phyloP scores from a whole-genome alignment of 2,329 filamentous ascomycete species.

The Xylaria sp. region DNA sequence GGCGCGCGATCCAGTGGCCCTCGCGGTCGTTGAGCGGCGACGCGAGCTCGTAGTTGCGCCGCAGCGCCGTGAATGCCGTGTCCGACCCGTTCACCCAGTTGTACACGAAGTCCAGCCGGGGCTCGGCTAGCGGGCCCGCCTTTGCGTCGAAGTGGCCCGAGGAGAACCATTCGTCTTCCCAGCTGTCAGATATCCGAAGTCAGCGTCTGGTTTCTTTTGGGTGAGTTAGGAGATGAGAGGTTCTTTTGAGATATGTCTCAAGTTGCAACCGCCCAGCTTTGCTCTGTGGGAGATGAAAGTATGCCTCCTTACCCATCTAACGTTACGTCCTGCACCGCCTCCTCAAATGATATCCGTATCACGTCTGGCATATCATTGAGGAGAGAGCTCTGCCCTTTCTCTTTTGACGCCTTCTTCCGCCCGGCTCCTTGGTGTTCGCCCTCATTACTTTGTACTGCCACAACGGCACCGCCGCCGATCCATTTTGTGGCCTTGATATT shows the following conservation, averaged over 20 bases:
- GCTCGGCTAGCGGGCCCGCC: conserved; percentile 38
- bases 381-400: conserved; percentile 17
- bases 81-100: conserved; percentile 50
- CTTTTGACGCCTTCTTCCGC: background rate
- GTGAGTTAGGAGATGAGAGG: background rate
- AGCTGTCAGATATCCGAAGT: background rate
- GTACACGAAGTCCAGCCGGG: conserved; percentile 48
- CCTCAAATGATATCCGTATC: conserved; percentile 44
- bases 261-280: background rate
- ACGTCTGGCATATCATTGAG: conserved; percentile 40
- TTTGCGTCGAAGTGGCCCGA: conserved; percentile 38
- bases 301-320: conserved; percentile 36
- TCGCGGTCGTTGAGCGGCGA: conserved; percentile 44
- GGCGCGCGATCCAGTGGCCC: conserved; percentile 45
- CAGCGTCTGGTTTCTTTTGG: background rate
- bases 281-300: background rate
- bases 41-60: conserved; percentile 43
- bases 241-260: background rate
- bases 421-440: conserved; percentile 1
- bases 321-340: conserved; percentile 40
- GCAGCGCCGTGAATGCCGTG: conserved; percentile 39
- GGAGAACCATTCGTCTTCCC: conserved; percentile 47
- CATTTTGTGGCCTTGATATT: conserved; percentile 24
- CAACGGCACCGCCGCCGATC: conserved; percentile 28
- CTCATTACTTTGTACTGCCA: conserved; percentile 13